Conservation (phyloP, 139 green algal genomes). For the Closterium sp. region DNA sequence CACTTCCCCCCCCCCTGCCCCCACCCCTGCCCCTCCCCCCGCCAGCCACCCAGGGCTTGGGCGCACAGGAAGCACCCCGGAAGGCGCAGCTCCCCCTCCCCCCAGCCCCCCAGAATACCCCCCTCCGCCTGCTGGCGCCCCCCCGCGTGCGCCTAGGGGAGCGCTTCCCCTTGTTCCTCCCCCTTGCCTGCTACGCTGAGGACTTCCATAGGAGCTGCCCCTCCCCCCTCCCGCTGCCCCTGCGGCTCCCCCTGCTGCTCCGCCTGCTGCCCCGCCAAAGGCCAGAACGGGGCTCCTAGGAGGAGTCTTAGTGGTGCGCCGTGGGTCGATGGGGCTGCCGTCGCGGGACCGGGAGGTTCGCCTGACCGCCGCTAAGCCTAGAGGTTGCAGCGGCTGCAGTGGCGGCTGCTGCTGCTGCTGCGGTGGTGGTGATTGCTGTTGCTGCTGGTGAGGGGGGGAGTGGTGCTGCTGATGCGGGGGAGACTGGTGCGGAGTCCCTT, state of each 20-base stretch:
- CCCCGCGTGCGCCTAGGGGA: not conserved
- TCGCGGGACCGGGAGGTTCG: not conserved
- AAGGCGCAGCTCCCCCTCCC: not conserved
- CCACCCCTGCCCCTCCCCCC: not conserved
- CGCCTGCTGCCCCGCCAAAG: not conserved
- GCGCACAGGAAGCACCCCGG: not conserved
- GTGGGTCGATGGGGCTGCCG: not conserved
- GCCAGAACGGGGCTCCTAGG: not conserved
- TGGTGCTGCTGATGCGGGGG: not conserved
- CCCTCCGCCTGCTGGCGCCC: not conserved
- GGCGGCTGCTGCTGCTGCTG: not conserved
- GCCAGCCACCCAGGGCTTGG: not conserved
- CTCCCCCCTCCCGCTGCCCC: not conserved
- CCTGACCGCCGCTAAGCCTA: not conserved
- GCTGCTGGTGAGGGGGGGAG: not conserved
- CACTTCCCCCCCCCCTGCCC: not conserved
- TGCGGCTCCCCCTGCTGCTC: not conserved
- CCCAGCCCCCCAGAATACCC: not conserved
- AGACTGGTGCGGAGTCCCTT: not conserved
- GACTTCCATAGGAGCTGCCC: not conserved
- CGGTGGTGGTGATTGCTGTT: not conserved
- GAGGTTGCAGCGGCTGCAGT: not conserved
- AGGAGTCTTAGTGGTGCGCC: not conserved
- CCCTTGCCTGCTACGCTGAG: not conserved
- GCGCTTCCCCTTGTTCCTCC: not conserved